Base-by-base conservation (phyloP, 805 yeast genomes). In the Candida sakaeoensis region DNA sequence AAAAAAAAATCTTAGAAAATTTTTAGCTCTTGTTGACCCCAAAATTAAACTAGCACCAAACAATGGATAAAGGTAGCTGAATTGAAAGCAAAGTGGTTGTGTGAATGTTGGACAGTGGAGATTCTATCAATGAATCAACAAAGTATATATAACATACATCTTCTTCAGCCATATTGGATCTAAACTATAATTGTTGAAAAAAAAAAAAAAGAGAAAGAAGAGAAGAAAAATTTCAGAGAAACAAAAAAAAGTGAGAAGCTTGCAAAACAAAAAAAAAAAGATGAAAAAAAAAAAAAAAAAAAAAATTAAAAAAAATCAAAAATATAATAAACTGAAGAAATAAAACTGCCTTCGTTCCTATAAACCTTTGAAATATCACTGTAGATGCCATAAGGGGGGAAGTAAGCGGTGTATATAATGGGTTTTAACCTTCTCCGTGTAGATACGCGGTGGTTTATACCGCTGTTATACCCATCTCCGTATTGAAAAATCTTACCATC, bases 91-190 rank as follows among this genome's bases (percentile, higher is more conserved):
- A n/a, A n/a, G n/a, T n/a, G n/a, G n/a, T n/a, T n/a, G n/a, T n/a
- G n/a, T n/a, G n/a, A n/a, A n/a, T n/a, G n/a, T n/a, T n/a, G n/a
- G n/a, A n/a, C n/a, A n/a, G n/a, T n/a, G n/a, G n/a, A n/a, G n/a
- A n/a, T 9, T 21, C 24, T 21, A 21, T 21, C 8, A 21, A 21
- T 6, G 24, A 9, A 21, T 21, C 24, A 21, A 21, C 29, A 26
- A 26, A 5, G 9, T 6, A 26, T 14, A 5, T 6, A 26, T 26
- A 42, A 63, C 69, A 51, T 63, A 63, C 69, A 45, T 63, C 69
- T 61, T 63, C 69, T 46, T 63, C 69, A 63, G 69, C 67, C 69
- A 63, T 63, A 44, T 48, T 57, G 44, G 42, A 41, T 36, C 18
- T 44, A 41, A 48, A 42, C 44, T 40, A 47, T 45, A 35, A 37